Evolutionary conservation across 164 flowering plant genomes (phyloP).

Genomic region (Buxus sempervirens): DNA sequence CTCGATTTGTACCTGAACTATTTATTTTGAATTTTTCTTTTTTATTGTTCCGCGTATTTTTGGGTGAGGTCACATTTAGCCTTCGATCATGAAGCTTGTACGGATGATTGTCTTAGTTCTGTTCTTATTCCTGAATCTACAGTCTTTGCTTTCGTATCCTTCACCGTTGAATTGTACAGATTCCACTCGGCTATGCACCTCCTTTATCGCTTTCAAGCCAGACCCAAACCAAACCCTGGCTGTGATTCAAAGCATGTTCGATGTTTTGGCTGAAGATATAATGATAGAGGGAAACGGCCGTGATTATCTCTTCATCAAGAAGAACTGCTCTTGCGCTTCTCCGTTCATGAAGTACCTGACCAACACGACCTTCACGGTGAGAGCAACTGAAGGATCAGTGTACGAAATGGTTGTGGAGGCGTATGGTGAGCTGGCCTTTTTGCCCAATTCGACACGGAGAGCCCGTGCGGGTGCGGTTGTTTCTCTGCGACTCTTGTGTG

Average conservation of each 20-base stretch:
- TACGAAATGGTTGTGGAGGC: constrained; percentile 48
- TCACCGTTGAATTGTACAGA: constrained; percentile 73
- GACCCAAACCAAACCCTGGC: constrained; percentile 40
- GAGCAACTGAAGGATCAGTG: constrained; percentile 45
- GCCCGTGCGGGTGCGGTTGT: constrained; percentile 72
- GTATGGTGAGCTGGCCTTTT: constrained; percentile 56
- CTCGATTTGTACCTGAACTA: neutral
- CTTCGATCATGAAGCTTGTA: constrained; percentile 14
- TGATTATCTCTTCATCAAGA: constrained; percentile 49
- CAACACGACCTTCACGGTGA: constrained; percentile 72
- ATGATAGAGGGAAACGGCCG: constrained; percentile 41
- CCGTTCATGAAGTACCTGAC: constrained; percentile 47
- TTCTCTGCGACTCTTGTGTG: constrained; percentile 67
- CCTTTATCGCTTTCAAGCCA: constrained; percentile 71
- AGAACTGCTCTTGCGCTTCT: constrained; percentile 73
- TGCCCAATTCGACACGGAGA: constrained; percentile 41
- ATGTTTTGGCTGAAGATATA: constrained; percentile 57
- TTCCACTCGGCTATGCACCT: constrained; percentile 62
- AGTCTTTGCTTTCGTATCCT: constrained; percentile 20
- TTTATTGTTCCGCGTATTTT: neutral
- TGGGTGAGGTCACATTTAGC: neutral
- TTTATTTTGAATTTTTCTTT: neutral
- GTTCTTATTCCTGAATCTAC: constrained; percentile 12
- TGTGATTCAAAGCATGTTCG: constrained; percentile 76
- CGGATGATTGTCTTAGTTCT: constrained; percentile 15